Evolutionary conservation across 495 filamentous ascomycete genomes (phyloP).

Genomic region (Tuber brumale): DNA sequence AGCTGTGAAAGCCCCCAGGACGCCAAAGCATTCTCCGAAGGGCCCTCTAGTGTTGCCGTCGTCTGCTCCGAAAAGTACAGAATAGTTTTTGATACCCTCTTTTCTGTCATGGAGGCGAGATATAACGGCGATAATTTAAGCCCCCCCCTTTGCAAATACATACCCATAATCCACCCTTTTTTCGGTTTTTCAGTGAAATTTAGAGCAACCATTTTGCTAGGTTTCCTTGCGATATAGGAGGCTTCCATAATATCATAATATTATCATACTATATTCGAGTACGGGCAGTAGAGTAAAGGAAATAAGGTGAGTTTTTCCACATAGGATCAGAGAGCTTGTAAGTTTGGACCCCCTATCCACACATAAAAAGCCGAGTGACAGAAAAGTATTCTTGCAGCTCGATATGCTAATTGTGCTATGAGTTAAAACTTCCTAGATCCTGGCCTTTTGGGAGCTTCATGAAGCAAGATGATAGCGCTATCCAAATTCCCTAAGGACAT

Average conservation of each 20-base stretch:
- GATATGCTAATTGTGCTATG: neutral
- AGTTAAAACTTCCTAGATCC: neutral
- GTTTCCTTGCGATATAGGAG: neutral
- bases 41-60: too few relatives aligned
- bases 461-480: neutral
- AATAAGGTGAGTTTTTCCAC: neutral
- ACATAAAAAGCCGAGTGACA: neutral
- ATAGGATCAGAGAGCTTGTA: neutral
- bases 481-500: neutral
- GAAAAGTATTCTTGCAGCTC: neutral
- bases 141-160: too few relatives aligned
- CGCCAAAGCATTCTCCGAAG: too few relatives aligned
- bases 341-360: neutral
- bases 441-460: neutral
- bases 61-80: too few relatives aligned
- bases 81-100: too few relatives aligned
- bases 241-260: too few relatives aligned
- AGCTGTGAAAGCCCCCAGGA: too few relatives aligned
- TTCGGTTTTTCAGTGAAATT: neutral
- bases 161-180: too few relatives aligned
- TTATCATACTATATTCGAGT: neutral
- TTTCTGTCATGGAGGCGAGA: too few relatives aligned
- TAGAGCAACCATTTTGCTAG: neutral
- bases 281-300: neutral
- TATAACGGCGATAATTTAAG: too few relatives aligned